phyloP scores from a whole-genome alignment of 352 stramenopile genomes.

The Thraustotheca clavata region DNA sequence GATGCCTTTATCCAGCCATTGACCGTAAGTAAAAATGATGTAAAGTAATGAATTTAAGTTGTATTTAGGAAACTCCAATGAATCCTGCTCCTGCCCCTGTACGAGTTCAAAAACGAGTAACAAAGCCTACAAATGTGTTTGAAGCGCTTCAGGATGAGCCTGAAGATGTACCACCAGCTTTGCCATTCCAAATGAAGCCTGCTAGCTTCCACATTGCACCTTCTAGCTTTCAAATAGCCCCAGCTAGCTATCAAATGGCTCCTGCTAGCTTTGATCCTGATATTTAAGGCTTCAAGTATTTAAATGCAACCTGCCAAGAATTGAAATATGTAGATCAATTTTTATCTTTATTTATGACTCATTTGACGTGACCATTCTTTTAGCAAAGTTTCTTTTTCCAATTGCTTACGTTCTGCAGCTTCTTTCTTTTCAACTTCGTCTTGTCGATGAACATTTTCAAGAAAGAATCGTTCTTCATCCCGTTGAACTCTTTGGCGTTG shows the following conservation, averaged over 20 bases:
- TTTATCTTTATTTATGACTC: neutral
- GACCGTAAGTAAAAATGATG: neutral
- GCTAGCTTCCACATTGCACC: constrained; percentile 2
- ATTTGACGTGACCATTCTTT: constrained; percentile 11
- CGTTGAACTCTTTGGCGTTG: neutral
- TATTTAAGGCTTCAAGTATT: neutral
- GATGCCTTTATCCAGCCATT: constrained; percentile 11
- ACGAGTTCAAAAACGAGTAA: neutral
- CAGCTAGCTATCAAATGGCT: neutral
- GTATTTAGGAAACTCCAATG: neutral
- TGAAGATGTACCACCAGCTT: constrained; percentile 3
- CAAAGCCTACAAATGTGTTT: constrained; percentile 5
- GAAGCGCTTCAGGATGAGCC: constrained; percentile 4
- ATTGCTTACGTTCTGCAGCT: neutral
- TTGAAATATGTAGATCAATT: neutral
- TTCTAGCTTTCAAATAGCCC: constrained; percentile 1
- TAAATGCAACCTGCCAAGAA: neutral
- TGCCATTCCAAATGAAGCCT: constrained; percentile 8
- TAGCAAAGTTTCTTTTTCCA: constrained; percentile 17
- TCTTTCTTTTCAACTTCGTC: neutral
- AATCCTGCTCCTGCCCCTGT: neutral
- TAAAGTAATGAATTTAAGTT: neutral
- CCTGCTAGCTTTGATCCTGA: constrained; percentile 1
- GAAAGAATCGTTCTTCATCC: constrained; percentile 17
- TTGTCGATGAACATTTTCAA: constrained; percentile 9